Evolutionary conservation across 768 basidiomycete genomes (phyloP).

Genomic region (Leccinum subgranulosum): DNA sequence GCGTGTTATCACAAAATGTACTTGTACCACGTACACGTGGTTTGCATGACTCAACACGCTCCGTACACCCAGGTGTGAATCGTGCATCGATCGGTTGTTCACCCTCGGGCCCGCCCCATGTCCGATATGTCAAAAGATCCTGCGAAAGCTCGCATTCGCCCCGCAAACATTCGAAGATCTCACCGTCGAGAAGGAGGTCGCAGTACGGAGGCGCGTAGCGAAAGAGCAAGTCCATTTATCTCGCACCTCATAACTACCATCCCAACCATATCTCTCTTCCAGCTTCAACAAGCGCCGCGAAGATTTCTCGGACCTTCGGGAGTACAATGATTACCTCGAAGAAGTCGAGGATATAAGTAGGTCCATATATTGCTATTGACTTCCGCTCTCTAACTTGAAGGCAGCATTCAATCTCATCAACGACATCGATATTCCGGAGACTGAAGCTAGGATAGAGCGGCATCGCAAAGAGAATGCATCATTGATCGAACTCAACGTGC

Average conservation of each 20-base stretch:
- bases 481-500: constrained; percentile 78
- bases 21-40: constrained; percentile 15
- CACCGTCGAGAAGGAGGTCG: constrained; percentile 91
- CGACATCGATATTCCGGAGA: constrained; percentile 73
- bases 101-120: constrained; percentile 95
- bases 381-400: neutral
- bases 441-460: constrained; percentile 77
- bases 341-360: constrained; percentile 89
- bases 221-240: constrained; percentile 62
- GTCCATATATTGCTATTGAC: constrained; percentile 17
- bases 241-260: neutral
- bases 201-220: constrained; percentile 79
- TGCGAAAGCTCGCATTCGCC: constrained; percentile 91
- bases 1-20: constrained; percentile 99
- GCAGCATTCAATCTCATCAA: constrained; percentile 94
- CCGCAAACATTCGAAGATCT: constrained; percentile 95
- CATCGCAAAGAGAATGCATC: constrained; percentile 81
- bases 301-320: constrained; percentile 76
- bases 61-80: constrained; percentile 83
- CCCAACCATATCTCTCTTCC: constrained; percentile 7
- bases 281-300: constrained; percentile 95
- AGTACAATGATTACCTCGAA: constrained; percentile 95
- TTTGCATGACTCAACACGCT: constrained; percentile 6
- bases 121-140: constrained; percentile 84
- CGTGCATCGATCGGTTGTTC: constrained; percentile 95